Percentiles rank a stretch among this genome's conserved stretches.
These are phyloP conservation scores for Populus ilicifolia DNA, from an alignment of 345 rosid species.

Conservation along the genomic window DNA sequence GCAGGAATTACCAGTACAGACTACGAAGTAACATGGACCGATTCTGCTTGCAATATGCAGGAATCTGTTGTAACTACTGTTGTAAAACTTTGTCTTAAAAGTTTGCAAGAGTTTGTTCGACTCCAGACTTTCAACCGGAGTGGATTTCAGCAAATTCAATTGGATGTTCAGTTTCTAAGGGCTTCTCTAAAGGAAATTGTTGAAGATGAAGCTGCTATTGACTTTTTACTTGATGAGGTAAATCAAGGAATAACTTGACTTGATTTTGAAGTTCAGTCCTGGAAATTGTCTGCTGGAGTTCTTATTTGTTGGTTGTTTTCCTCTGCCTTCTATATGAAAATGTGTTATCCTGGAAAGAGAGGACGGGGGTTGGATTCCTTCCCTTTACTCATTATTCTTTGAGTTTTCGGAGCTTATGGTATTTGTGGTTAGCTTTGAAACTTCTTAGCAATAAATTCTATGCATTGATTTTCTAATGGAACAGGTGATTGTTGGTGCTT, in stretches of 20 bases:
- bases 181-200: slow-evolving; percentile 59
- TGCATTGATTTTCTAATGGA: slow-evolving; percentile 1
- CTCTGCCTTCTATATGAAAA: not conserved
- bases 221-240: slow-evolving; percentile 97
- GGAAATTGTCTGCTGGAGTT: not conserved
- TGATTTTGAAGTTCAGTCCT: not conserved
- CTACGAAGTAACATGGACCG: slow-evolving; percentile 13
- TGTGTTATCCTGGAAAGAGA: not conserved
- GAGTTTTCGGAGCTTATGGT: not conserved
- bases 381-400: not conserved
- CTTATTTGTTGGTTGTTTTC: not conserved
- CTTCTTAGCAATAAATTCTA: not conserved
- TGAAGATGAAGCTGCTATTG: slow-evolving; percentile 84
- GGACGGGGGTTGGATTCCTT: not conserved
- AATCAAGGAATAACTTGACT: slow-evolving; percentile 1
- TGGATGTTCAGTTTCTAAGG: slow-evolving; percentile 90
- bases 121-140: slow-evolving; percentile 90
- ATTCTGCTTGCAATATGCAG: slow-evolving; percentile 42
- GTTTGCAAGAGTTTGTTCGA: slow-evolving; percentile 89
- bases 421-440: not conserved
- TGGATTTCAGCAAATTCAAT: slow-evolving; percentile 97
- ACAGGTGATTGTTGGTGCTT: slow-evolving; percentile 92
- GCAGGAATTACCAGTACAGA: slow-evolving; percentile 3
- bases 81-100: slow-evolving; percentile 81
- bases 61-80: slow-evolving; percentile 73